phyloP scores from a whole-genome alignment of 805 yeast genomes.

The Myxozyma kluyveri region DNA sequence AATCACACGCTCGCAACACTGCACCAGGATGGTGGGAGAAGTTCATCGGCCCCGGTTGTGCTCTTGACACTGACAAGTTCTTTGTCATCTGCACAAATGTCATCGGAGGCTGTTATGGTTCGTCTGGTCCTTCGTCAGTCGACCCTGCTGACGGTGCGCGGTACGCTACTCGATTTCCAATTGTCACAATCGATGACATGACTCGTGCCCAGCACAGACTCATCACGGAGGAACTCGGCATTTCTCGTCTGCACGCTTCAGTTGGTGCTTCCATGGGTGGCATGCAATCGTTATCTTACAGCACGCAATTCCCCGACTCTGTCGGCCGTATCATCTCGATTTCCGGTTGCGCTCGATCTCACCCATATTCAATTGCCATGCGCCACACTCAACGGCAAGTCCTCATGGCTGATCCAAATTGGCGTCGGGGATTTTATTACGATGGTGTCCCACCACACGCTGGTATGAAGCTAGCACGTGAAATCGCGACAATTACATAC shows the following conservation, averaged over 20 bases:
- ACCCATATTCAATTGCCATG: conserved; percentile 91
- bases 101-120: conserved; percentile 91
- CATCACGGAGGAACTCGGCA: conserved; percentile 60
- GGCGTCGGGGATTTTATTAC: conserved; percentile 89
- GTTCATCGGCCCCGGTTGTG: conserved; percentile 78
- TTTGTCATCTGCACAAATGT: conserved; percentile 88
- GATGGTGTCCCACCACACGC: conserved; percentile 80
- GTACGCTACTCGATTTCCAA: conserved; percentile 86
- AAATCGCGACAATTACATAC: conserved; percentile 90
- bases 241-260: conserved; percentile 65
- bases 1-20: conserved; percentile 65
- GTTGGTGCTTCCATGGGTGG: conserved; percentile 98
- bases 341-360: conserved; percentile 90
- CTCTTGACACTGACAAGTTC: conserved; percentile 76
- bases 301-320: conserved; percentile 72
- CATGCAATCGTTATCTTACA: conserved; percentile 92
- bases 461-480: conserved; percentile 92
- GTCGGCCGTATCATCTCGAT: conserved; percentile 75
- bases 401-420: conserved; percentile 88
- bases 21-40: conserved; percentile 95
- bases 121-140: conserved; percentile 83
- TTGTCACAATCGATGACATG: conserved; percentile 84
- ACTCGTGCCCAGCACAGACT: conserved; percentile 80
- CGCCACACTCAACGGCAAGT: conserved; percentile 91
- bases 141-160: conserved; percentile 66